A percentile compares a stretch with the other conserved stretches of the same genome.
These are phyloP conservation scores for Perkinsus chesapeaki DNA, from an alignment of 169 alveolate genomes.

Conservation along the genomic window DNA sequence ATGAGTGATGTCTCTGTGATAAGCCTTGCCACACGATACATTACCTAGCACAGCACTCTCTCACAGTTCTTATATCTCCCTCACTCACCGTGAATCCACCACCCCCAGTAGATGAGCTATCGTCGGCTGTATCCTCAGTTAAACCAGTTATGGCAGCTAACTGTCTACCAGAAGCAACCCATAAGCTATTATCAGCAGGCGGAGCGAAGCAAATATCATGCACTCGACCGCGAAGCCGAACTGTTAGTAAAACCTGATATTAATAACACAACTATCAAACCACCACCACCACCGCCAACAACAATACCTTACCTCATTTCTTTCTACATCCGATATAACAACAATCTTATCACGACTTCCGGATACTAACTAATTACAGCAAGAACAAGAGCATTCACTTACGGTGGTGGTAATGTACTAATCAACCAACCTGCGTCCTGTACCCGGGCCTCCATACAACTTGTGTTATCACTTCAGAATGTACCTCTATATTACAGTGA, in stretches of 20 bases:
- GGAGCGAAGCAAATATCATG: not conserved
- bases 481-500: not conserved
- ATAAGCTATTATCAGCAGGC: not conserved
- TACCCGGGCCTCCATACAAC: not conserved
- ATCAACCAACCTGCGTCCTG: not conserved
- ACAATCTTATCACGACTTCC: not conserved
- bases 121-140: not conserved
- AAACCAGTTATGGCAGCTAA: not conserved
- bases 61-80: too few relatives aligned
- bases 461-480: not conserved
- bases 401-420: not conserved
- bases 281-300: too few relatives aligned
- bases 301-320: not conserved
- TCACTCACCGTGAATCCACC: not conserved
- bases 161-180: not conserved
- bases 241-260: not conserved
- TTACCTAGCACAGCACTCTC: not conserved
- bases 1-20: not conserved
- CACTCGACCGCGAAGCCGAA: not conserved
- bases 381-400: not conserved
- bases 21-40: not conserved
- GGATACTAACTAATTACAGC: not conserved
- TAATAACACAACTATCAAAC: too few relatives aligned
- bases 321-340: not conserved
- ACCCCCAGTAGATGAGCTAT: not conserved